phyloP scores from a whole-genome alignment of 2,329 filamentous ascomycete genomes.

The Akanthomyces muscarius region DNA sequence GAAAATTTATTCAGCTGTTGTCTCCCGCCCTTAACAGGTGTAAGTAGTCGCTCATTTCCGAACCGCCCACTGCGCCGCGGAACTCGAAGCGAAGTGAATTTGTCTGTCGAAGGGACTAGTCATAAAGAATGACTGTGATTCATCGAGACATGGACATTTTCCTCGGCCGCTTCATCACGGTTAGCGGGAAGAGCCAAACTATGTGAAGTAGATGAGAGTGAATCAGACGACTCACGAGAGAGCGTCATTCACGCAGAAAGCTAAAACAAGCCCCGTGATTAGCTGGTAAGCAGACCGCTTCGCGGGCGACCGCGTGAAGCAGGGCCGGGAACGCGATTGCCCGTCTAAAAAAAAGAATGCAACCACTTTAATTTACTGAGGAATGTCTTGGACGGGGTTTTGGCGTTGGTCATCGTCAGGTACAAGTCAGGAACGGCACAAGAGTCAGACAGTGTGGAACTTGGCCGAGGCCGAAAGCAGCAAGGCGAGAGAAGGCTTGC shows the following conservation, averaged over 20 bases:
- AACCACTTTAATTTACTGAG: slow-evolving; percentile 13
- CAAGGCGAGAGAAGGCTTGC: background rate
- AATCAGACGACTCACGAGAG: background rate
- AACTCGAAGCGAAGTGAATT: background rate
- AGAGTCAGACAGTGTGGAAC: slow-evolving; percentile 14
- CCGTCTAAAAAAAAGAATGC: background rate
- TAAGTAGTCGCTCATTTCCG: background rate
- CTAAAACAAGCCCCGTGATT: background rate
- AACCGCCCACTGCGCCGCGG: background rate
- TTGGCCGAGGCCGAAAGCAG: slow-evolving; percentile 11
- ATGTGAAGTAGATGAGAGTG: background rate
- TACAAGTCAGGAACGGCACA: slow-evolving; percentile 14
- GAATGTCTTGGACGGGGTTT: slow-evolving; percentile 3
- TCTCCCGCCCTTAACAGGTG: background rate
- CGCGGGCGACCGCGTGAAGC: background rate
- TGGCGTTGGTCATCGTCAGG: slow-evolving; percentile 4
- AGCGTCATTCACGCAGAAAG: background rate
- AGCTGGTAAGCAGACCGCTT: too few species aligned
- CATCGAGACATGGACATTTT: too few species aligned
- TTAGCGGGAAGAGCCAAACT: background rate
- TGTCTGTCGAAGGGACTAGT: background rate
- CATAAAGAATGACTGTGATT: too few species aligned
- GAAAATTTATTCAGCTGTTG: too few species aligned
- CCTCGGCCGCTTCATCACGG: background rate
- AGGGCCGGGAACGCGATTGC: background rate